Percentiles rank a stretch among this genome's conserved stretches.
Evolutionary conservation across 352 stramenopile genomes (phyloP).

Genomic region (Thalassiosira livingstoniorum): DNA sequence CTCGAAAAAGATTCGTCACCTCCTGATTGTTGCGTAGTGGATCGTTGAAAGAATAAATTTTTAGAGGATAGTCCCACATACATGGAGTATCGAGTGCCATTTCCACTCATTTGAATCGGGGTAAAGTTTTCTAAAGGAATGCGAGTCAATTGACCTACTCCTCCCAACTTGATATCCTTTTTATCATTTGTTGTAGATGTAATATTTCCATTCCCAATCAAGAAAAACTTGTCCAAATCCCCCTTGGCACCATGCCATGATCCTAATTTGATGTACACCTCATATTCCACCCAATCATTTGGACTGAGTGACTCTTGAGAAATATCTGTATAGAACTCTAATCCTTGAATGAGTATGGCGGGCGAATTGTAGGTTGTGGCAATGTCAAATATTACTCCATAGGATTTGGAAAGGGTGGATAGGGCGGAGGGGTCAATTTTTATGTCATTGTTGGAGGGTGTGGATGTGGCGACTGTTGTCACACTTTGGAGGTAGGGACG

Average conservation of each 20-base stretch:
- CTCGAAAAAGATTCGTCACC: too few relatives aligned
- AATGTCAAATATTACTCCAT: not conserved
- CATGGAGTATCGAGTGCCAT: not conserved
- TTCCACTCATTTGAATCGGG: slow-evolving; percentile 1
- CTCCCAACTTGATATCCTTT: not conserved
- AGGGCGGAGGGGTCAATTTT: not conserved
- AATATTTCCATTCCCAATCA: slow-evolving; percentile 2
- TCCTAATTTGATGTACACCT: not conserved
- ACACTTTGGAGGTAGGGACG: not conserved
- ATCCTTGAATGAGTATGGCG: not conserved
- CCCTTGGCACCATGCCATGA: slow-evolving; percentile 13
- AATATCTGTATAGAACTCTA: slow-evolving; percentile 4
- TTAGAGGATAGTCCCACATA: slow-evolving; percentile 7
- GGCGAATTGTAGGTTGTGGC: not conserved
- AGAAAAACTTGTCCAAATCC: not conserved
- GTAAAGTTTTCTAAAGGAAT: not conserved
- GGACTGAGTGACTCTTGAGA: not conserved
- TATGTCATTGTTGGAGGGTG: not conserved
- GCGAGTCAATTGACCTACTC: not conserved
- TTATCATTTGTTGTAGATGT: slow-evolving; percentile 2
- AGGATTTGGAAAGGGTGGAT: not conserved
- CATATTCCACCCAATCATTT: not conserved
- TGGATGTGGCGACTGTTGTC: not conserved
- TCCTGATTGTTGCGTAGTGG: not conserved
- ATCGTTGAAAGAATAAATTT: not conserved